phyloP scores from a whole-genome alignment of 192 early-diverging fungal species.

The Linderina pennispora region DNA sequence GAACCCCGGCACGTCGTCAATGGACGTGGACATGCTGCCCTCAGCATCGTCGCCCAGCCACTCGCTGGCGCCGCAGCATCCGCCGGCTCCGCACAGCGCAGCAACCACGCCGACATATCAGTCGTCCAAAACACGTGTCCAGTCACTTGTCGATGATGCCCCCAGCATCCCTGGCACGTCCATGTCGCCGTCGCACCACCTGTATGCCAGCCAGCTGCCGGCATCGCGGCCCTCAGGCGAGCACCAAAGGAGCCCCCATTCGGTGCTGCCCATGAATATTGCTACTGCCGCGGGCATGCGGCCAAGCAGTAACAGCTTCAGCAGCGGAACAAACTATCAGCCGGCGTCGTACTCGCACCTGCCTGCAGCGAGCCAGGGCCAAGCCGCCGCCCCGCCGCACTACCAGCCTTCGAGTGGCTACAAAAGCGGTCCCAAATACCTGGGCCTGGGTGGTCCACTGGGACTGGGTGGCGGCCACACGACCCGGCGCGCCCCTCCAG shows the following conservation, averaged over 20 bases:
- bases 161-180: conserved; percentile 12
- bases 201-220: not conserved
- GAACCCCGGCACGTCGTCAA: no score
- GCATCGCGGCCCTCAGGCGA: conserved; percentile 25
- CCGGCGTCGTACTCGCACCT: not conserved
- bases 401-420: no score
- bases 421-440: conserved; percentile 12
- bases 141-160: conserved; percentile 23
- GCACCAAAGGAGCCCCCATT: no score
- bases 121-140: conserved; percentile 40
- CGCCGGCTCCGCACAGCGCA: no score
- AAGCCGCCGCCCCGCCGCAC: no score
- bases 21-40: no score
- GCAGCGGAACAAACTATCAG: conserved; percentile 11
- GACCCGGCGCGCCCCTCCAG: conserved; percentile 18
- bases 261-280: no score
- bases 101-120: no score
- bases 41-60: no score
- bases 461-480: conserved; percentile 4
- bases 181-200: not conserved
- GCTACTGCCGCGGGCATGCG: conserved; percentile 6
- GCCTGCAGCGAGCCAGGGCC: no score
- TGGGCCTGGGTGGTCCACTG: conserved; percentile 35
- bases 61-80: no score
- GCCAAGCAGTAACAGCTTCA: conserved; percentile 40